phyloP scores from a whole-genome alignment of 2,329 filamentous ascomycete species.

The Scedosporium minutisporum region DNA sequence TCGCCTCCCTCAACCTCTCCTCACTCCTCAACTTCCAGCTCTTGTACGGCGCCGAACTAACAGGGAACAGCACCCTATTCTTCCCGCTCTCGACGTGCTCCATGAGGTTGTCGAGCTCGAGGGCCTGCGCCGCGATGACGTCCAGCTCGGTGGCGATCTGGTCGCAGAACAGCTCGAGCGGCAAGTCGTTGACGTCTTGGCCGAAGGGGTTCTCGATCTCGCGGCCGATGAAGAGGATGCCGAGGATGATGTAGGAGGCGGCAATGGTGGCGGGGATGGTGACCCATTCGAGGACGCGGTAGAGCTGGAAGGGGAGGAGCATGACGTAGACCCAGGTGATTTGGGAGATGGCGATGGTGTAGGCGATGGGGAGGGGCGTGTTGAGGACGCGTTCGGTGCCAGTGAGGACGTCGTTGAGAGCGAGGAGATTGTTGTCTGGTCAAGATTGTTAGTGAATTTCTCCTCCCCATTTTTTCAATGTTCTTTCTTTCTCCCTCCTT shows the following conservation, averaged over 20 bases:
- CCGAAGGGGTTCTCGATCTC: slow-evolving; percentile 85
- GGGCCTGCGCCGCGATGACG: slow-evolving; percentile 48
- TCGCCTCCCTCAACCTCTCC: slow-evolving; percentile 25
- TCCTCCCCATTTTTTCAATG: background rate
- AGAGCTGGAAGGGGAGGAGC: slow-evolving; percentile 73
- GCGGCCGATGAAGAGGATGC: slow-evolving; percentile 61
- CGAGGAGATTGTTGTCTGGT: slow-evolving; percentile 44
- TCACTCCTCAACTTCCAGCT: slow-evolving; percentile 32
- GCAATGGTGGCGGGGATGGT: slow-evolving; percentile 63
- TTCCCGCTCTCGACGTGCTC: slow-evolving; percentile 21
- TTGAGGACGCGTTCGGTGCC: slow-evolving; percentile 70
- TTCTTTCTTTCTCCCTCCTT: no score
- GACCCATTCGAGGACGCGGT: slow-evolving; percentile 54
- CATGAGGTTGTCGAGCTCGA: slow-evolving; percentile 22
- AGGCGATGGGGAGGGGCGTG: slow-evolving; percentile 74
- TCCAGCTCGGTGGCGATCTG: slow-evolving; percentile 68
- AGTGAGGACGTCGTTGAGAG: slow-evolving; percentile 62
- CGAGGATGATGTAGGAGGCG: slow-evolving; percentile 74
- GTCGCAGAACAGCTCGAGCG: slow-evolving; percentile 66
- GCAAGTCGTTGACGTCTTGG: slow-evolving; percentile 72
- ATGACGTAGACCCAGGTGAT: slow-evolving; percentile 81
- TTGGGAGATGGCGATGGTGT: slow-evolving; percentile 75
- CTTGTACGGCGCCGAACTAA: slow-evolving; percentile 29
- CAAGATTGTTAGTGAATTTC: slow-evolving; percentile 24
- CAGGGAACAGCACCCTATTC: slow-evolving; percentile 49